Base-by-base conservation (phyloP, 75 land plant genomes). In the Ceratopteris richardii region DNA sequence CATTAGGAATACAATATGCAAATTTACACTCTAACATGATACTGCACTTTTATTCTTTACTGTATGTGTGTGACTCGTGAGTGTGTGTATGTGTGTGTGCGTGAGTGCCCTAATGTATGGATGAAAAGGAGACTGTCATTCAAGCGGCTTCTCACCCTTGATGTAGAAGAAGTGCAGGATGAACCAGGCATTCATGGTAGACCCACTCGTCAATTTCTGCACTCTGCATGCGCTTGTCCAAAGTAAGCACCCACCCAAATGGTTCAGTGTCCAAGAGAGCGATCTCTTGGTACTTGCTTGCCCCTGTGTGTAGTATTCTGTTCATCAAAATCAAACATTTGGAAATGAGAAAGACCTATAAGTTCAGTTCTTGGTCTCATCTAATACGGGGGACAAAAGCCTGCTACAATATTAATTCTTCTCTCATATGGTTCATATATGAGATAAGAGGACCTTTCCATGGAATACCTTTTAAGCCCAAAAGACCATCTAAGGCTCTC, bases 221-320 rank as follows among this genome's bases (percentile, higher is more conserved):
- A 51, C 72, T 67, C 44, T 77, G 80, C 21, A 77, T 56, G 59
- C 74, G 75, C 20, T 78, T 72, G 50, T 77, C 80, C 43, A 77
- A 57, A 41, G 75, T 41, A 44, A 77, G 52, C 48, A 78, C 83
- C 77, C 78, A 78, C 13, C 83, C 83, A 33, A 81, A 81, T 14
- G 77, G 73, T 37, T 82, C 82, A n/a, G 84, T 81, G 41, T 81
- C 83, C 17, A 81, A 67, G 31, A 81, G 58, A 23, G 77, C 82
- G 50, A 81, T 81, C 31, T 78, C 82, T 54, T 81, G 83, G 23
- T 81, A 81, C 31, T 78, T 55, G 48, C 77, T 78, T 0, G 62
- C 64, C 41, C 83, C 83, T 5, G 76, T 81, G 46, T 81, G 83
- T 40, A 81, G 56, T 33, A 81, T 65, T 24, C 83, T 81, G 44